These are phyloP conservation scores for Bonia amplexicaulis DNA, from an alignment of 176 grass and related monocot species.

Conservation along the genomic window DNA sequence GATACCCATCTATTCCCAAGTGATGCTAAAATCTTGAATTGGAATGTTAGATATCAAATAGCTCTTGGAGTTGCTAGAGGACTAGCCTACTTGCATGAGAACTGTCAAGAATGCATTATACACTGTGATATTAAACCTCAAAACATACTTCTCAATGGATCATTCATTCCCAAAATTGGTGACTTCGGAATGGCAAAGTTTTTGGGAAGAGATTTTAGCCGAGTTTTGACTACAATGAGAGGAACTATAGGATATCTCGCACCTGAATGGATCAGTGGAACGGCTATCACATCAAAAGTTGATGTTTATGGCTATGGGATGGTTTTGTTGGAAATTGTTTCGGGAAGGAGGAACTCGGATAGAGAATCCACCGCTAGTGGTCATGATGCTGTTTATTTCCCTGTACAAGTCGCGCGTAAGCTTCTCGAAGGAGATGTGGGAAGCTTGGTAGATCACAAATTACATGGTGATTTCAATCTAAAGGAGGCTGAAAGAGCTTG, in stretches of 20 bases:
- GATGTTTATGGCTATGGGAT: conserved; percentile 22
- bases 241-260: conserved; percentile 5
- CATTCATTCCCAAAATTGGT: neutral
- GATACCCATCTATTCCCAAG: neutral
- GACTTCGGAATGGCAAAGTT: neutral
- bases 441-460: too few species aligned
- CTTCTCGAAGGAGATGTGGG: too few species aligned
- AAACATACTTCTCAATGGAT: conserved; percentile 5
- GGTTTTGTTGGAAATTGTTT: neutral
- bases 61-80: neutral
- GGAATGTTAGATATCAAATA: neutral
- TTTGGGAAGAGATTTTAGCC: neutral
- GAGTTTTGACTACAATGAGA: neutral
- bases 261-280: conserved; percentile 7
- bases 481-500: too few species aligned
- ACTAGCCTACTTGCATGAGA: neutral
- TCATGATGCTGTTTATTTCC: too few species aligned
- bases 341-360: neutral
- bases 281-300: conserved; percentile 3
- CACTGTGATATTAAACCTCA: conserved; percentile 16
- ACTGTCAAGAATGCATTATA: neutral
- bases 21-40: neutral
- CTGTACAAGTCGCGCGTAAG: too few species aligned
- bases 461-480: too few species aligned
- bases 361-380: too few species aligned